These are phyloP conservation scores for Stereum hirsutum DNA, from an alignment of 1,284 basidiomycete species.

Conservation along the genomic window DNA sequence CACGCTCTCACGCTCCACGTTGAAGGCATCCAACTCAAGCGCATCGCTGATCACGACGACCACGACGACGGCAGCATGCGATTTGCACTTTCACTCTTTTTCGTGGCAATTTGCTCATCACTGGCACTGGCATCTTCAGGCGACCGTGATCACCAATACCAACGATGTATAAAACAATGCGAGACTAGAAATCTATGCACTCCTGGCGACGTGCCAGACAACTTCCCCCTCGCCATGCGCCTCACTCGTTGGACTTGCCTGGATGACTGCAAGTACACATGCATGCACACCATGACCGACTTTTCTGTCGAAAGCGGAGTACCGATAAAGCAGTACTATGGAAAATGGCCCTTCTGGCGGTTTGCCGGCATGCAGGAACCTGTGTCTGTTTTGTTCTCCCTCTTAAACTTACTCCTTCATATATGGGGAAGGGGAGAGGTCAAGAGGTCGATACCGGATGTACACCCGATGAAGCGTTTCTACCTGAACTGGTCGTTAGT, in stretches of 20 bases:
- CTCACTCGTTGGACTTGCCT: conserved; percentile 70
- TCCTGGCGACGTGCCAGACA: not conserved
- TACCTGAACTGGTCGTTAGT: conserved; percentile 64
- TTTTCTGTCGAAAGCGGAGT: conserved; percentile 34
- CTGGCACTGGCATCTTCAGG: conserved; percentile 20
- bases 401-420: conserved; percentile 79
- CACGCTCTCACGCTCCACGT: too few relatives aligned
- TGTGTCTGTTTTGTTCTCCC: conserved; percentile 82
- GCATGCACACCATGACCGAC: conserved; percentile 80
- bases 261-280: conserved; percentile 85
- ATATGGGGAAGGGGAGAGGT: conserved; percentile 45
- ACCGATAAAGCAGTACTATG: conserved; percentile 75
- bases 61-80: too few relatives aligned
- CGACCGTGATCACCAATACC: conserved; percentile 20
- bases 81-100: not conserved
- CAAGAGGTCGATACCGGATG: conserved; percentile 34
- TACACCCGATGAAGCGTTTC: conserved; percentile 65
- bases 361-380: conserved; percentile 89
- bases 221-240: conserved; percentile 37
- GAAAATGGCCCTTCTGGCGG: conserved; percentile 96
- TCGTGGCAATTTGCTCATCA: conserved; percentile 2
- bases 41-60: too few relatives aligned
- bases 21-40: too few relatives aligned
- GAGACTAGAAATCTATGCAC: conserved; percentile 1
- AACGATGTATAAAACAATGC: conserved; percentile 16